Percentiles rank a stretch among this genome's conserved stretches.
phyloP scores from a whole-genome alignment of 441 rosid genomes.

The Euphorbia celastroides region DNA sequence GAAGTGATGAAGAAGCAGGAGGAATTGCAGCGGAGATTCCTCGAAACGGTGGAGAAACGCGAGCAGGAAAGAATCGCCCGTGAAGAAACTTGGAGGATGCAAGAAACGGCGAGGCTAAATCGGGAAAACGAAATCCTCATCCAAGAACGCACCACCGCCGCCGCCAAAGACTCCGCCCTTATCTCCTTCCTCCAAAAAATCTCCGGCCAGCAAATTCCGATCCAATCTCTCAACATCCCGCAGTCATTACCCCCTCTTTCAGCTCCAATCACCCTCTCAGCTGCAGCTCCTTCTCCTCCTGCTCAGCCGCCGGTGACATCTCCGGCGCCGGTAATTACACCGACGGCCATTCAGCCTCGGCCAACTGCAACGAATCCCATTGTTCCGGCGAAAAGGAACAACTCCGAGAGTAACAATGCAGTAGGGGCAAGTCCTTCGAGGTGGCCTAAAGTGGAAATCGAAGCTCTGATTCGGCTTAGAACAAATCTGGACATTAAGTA shows the following conservation, averaged over 20 bases:
- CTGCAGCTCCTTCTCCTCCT: slow-evolving; percentile 11
- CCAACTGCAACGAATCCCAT: slow-evolving; percentile 12
- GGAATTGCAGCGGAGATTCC: slow-evolving; percentile 54
- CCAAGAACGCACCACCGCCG: slow-evolving; percentile 59
- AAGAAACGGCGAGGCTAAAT: slow-evolving; percentile 50
- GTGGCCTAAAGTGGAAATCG: slow-evolving; percentile 83
- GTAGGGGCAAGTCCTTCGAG: slow-evolving; percentile 50
- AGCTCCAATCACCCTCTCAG: not conserved
- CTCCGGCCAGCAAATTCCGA: slow-evolving; percentile 39
- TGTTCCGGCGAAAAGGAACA: slow-evolving; percentile 25
- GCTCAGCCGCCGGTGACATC: not conserved
- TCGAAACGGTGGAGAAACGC: slow-evolving; percentile 57
- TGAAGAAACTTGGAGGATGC: slow-evolving; percentile 74
- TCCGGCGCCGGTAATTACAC: not conserved
- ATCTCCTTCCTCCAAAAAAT: slow-evolving; percentile 66
- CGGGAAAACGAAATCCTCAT: slow-evolving; percentile 49
- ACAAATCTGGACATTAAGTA: slow-evolving; percentile 49
- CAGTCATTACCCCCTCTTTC: slow-evolving; percentile 1
- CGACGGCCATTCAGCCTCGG: not conserved
- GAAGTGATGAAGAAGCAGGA: slow-evolving; percentile 69
- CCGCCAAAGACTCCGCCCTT: slow-evolving; percentile 66
- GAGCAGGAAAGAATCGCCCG: slow-evolving; percentile 55
- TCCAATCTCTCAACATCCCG: slow-evolving; percentile 9
- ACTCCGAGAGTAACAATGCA: slow-evolving; percentile 16
- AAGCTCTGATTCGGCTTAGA: slow-evolving; percentile 57